Percentiles rank a stretch among this genome's conserved stretches.
Conservation (phyloP, 345 rosid species). For the Eucalyptus regnans region DNA sequence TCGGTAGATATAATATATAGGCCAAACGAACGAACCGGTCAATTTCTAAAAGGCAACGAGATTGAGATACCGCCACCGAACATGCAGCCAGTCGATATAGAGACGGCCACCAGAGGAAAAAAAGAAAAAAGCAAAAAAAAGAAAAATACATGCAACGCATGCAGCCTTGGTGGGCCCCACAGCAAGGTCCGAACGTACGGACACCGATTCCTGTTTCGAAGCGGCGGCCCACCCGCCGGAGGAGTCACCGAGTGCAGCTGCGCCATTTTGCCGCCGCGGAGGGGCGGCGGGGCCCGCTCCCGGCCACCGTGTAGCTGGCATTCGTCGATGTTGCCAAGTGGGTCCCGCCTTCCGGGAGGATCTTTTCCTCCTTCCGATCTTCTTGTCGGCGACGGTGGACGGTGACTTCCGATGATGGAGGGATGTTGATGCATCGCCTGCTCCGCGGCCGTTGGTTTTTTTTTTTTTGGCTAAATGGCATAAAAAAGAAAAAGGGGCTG, state of each 20-base stretch:
- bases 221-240: background rate
- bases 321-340: background rate
- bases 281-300: background rate
- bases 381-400: background rate
- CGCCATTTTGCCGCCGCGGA: background rate
- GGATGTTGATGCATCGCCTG: background rate
- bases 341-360: background rate
- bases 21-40: background rate
- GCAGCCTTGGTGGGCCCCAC: background rate
- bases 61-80: background rate
- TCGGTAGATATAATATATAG: background rate
- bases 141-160: background rate
- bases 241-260: accelerated
- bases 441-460: background rate
- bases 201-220: background rate
- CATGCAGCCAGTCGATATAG: background rate
- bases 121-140: no score
- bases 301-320: accelerated
- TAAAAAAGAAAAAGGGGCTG: background rate
- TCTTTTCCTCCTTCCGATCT: background rate
- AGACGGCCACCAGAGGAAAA: background rate
- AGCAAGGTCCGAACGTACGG: background rate
- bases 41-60: background rate
- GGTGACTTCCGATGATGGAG: background rate
- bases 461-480: background rate